Evolutionary conservation across 306 rosid species (phyloP).

Genomic region (Quercus variabilis): DNA sequence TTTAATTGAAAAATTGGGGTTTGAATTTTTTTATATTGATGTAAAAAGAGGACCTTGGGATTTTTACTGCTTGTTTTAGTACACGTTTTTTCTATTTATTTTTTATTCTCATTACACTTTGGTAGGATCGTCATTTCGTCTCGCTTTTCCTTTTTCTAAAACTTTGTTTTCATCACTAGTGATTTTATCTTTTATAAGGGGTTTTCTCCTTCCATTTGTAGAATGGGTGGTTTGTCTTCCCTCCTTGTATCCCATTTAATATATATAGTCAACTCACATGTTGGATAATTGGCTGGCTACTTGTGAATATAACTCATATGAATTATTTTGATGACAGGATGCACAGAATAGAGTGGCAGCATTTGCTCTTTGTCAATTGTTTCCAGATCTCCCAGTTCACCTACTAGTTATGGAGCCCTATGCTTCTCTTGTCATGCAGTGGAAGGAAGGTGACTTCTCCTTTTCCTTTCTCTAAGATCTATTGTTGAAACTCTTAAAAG

Average conservation of each 20-base stretch:
- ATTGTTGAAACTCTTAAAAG: background rate
- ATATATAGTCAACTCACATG: background rate
- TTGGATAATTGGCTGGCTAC: background rate
- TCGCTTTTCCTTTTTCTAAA: background rate
- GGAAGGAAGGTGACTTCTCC: conserved; percentile 63
- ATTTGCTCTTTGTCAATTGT: conserved; percentile 76
- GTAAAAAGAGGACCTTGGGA: background rate
- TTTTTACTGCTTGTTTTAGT: background rate
- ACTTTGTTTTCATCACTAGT: background rate
- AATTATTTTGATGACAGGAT: conserved; percentile 47
- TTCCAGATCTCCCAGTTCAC: conserved; percentile 83
- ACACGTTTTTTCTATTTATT: too few species aligned
- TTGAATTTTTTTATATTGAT: background rate
- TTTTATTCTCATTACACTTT: background rate
- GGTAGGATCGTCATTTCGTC: background rate
- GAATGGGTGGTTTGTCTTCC: background rate
- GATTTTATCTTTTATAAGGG: background rate
- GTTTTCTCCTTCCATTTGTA: background rate
- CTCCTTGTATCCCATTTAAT: background rate
- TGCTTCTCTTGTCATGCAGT: conserved; percentile 62
- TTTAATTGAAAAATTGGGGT: background rate
- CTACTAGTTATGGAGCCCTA: conserved; percentile 71
- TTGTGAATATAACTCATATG: background rate
- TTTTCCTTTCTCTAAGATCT: background rate
- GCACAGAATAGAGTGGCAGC: conserved; percentile 96